Evolutionary conservation across 257 asterid species (phyloP).

Genomic region (Fraxinus quadrangulata): DNA sequence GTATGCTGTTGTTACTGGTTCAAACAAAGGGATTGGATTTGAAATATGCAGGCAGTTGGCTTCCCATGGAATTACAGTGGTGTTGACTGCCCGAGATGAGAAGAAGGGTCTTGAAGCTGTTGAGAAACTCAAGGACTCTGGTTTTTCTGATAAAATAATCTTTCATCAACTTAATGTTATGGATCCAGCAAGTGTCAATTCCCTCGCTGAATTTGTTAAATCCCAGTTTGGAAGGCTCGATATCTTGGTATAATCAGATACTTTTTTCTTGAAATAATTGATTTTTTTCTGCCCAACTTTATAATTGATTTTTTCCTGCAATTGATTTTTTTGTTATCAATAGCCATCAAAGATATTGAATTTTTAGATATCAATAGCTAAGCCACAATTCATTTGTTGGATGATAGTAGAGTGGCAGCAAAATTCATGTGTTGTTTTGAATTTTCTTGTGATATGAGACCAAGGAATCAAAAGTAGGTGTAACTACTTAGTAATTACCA

Average conservation of each 20-base stretch:
- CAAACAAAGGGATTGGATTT: conserved; percentile 61
- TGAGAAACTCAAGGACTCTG: conserved; percentile 36
- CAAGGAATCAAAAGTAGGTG: neutral
- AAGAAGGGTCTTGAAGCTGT: conserved; percentile 56
- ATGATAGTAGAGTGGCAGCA: neutral
- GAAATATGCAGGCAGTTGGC: conserved; percentile 60
- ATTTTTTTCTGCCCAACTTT: too few relatives aligned
- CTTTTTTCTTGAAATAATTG: neutral
- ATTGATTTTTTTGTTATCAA: too few relatives aligned
- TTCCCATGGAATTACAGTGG: conserved; percentile 45
- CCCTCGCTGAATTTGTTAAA: conserved; percentile 44
- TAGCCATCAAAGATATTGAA: too few relatives aligned
- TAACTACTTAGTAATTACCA: neutral
- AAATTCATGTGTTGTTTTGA: neutral
- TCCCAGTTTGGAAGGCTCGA: conserved; percentile 51
- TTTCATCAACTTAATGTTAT: conserved; percentile 64
- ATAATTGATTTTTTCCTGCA: too few relatives aligned
- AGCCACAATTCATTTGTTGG: neutral
- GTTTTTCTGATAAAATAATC: conserved; percentile 27
- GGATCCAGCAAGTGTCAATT: conserved; percentile 34
- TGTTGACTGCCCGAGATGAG: conserved; percentile 56
- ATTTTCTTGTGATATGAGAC: neutral
- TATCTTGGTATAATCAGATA: conserved; percentile 37
- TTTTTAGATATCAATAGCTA: too few relatives aligned
- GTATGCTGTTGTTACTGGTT: conserved; percentile 60